Base-by-base conservation (phyloP, 2,329 filamentous ascomycete genomes). In the Fusarium verrucosum region DNA sequence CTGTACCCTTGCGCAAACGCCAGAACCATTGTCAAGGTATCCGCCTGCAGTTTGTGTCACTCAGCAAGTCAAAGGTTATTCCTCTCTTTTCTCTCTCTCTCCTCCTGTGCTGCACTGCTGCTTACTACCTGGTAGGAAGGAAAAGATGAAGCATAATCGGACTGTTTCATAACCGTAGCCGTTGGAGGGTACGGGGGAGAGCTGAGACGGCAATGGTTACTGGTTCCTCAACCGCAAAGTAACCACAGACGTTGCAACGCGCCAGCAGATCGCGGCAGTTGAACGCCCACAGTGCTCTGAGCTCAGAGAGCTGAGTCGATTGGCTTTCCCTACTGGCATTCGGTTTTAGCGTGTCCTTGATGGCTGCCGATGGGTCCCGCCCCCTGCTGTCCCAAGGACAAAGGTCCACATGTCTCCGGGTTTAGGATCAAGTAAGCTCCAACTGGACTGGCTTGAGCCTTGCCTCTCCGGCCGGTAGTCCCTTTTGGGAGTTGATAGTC, bases 281-380 rank as follows among this genome's bases (percentile, higher is more conserved):
- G 65, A 63, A 61, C 65, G 57, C 62, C 65, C 57, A 70, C 68
- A 51, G 65, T 65, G 50, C 47, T 50, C 59, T 62, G 52, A 69
- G 58, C 51, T 51, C 53, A 66, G 58, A 60, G 55, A 64, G 61
- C 63, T 62, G 58, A 64, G 53, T 56, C 66, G 42, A 66, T 54
- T 56, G 66, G 59, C 55, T 60, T 62, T 50, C 43, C 58, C 52
- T 58, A 49, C 55, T 58, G 59, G 66, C 45, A 47, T 65, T 52
- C 40, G 50, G 64, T 68, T 65, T 70, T 67, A 72, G 57, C 67
- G 66, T 56, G 40, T 62, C 58, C 66, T 64, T 55, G 49, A 58
- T 70, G 46, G 66, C 68, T 72, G 66, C 70, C 68, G 70, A 71
- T 62, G 63, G 65, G 70, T 70, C 70, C 70, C 70, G 66, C 65